Conservation (phyloP, 2,329 filamentous ascomycete genomes). For the Onygenales sp. region DNA sequence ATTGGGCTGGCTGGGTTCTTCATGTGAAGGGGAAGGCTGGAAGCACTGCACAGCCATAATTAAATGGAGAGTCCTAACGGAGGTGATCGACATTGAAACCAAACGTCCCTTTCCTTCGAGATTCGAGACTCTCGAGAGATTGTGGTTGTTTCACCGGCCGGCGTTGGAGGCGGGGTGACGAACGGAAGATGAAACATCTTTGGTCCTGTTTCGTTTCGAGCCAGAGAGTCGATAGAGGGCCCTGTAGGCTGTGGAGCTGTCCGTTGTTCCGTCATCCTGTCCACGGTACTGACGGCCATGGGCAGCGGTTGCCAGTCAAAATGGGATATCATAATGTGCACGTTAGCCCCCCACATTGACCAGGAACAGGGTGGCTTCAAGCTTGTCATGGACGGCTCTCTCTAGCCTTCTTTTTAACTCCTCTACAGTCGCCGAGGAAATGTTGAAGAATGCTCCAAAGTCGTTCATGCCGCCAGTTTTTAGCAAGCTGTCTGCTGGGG, state of each 20-base stretch:
- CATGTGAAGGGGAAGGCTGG: not conserved
- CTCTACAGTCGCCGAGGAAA: too few species aligned
- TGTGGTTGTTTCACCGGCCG: not conserved
- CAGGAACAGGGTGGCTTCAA: too few species aligned
- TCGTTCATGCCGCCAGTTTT: too few species aligned
- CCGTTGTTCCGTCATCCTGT: not conserved
- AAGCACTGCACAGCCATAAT: not conserved
- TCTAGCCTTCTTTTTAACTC: too few species aligned
- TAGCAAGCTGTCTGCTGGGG: not conserved
- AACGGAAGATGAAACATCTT: not conserved
- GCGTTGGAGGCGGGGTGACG: not conserved
- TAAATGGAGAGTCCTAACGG: too few species aligned
- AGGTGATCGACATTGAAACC: not conserved
- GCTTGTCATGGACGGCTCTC: too few species aligned
- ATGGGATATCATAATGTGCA: too few species aligned
- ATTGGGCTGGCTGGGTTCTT: not conserved
- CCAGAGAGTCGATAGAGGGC: not conserved
- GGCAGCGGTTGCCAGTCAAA: too few species aligned
- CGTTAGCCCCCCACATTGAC: too few species aligned
- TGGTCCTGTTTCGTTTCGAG: not conserved
- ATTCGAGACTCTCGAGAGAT: not conserved
- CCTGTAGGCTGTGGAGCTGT: not conserved
- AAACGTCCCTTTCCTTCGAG: not conserved
- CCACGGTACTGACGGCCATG: too few species aligned
- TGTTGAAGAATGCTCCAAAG: too few species aligned